Percentiles rank a stretch among this genome's conserved stretches.
Conservation (phyloP, 306 rosid species). For the Begonia peltatifolia region DNA sequence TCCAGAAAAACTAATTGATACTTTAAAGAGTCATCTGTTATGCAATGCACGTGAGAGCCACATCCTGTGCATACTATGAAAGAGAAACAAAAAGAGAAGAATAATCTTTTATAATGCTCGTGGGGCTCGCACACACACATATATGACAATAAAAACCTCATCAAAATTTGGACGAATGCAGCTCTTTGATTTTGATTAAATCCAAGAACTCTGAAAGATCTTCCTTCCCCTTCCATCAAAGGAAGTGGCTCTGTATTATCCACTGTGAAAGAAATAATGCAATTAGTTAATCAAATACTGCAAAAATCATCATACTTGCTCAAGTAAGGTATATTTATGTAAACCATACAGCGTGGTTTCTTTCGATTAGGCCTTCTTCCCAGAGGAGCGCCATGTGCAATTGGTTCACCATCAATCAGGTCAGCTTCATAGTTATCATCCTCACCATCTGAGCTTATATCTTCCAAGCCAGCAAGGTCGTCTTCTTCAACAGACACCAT, state of each 20-base stretch:
- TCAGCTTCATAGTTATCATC: constrained; percentile 97
- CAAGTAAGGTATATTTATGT: not conserved
- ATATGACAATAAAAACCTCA: constrained; percentile 48
- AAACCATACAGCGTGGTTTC: constrained; percentile 57
- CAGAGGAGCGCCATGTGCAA: constrained; percentile 44
- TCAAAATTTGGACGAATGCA: constrained; percentile 81
- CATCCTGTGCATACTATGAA: not conserved
- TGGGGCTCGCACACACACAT: not conserved
- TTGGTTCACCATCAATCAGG: constrained; percentile 70
- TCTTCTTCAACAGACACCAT: constrained; percentile 98
- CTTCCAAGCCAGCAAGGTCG: constrained; percentile 97
- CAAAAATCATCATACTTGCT: constrained; percentile 6
- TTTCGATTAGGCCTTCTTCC: constrained; percentile 46
- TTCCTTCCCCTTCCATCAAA: constrained; percentile 98
- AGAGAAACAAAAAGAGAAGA: constrained; percentile 5
- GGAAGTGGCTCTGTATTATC: constrained; percentile 81
- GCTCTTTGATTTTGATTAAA: constrained; percentile 96
- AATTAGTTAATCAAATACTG: not conserved
- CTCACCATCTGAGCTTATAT: constrained; percentile 91
- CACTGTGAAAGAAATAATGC: constrained; percentile 26
- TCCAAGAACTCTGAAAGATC: constrained; percentile 89
- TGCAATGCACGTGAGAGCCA: no score
- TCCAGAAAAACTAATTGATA: not conserved
- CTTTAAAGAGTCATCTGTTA: no score
- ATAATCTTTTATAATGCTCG: not conserved